Evolutionary conservation across 768 basidiomycete species (phyloP), one percentile per base, ranked within the genome.

Genomic region (Termitomyces sp.): DNA sequence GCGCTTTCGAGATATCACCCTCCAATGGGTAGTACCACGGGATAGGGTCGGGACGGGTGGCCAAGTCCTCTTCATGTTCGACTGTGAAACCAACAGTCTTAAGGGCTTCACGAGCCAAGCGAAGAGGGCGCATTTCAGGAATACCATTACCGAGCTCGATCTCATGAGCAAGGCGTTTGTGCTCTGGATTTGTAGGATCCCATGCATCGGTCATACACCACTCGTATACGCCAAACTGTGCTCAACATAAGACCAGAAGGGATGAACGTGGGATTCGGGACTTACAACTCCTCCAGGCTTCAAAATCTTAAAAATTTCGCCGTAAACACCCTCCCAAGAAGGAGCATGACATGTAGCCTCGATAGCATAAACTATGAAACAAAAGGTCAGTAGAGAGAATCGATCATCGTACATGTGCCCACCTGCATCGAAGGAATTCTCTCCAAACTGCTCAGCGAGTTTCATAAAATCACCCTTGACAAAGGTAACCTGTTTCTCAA

Each of bases 311-410:
- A 83, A 81, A 69, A 98, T 97, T 73, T 98, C 86, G 47, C 88
- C 84, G 67, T 98, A 99, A 20, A 98, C 90, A 54, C 94, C 94
- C 68, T 97, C 95, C 81, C 90, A 98, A 26, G 87, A 85, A 1
- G 97, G 97, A 1, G 97, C 94, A 68, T 99, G 97, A 36, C 90
- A 89, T 28, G 97, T 99, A 1, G 97, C 96, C 78, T 99, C 97
- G 62, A 99, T 98, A 48, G 95, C 94, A 68, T 97, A 96, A 33
- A 94, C 93, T 92, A 45, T 5, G 57, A 56, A n/a, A 54, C n/a
- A 13, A 58, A 42, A 62, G 13, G 50, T 57, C 16, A 59, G 56
- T 22, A 48, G 4, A 20, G 37, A 45, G 54, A 9, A 13, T 8
- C 34, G 44, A 24, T 4, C 46, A 50, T 31, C 24, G 20, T 29